These are phyloP conservation scores for Aspergillus flavus DNA, from an alignment of 2,329 filamentous ascomycete genomes.

Conservation along the genomic window DNA sequence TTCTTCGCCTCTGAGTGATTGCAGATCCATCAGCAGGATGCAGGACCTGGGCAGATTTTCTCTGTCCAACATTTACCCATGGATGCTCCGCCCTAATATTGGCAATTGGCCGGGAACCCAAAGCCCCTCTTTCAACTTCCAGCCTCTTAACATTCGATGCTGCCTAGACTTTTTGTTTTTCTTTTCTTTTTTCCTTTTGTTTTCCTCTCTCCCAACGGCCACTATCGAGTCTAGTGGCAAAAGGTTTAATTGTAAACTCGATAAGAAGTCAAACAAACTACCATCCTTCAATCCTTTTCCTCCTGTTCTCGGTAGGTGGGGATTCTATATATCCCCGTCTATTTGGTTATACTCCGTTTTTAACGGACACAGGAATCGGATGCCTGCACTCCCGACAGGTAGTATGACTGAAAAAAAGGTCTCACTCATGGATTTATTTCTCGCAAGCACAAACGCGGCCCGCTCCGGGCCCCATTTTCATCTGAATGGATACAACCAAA, in stretches of 20 bases:
- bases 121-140: not conserved
- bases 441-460: conserved; percentile 2
- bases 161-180: not conserved
- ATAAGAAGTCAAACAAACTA: not conserved
- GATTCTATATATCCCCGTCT: not conserved
- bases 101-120: not conserved
- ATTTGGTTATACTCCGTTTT: not conserved
- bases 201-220: not conserved
- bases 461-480: conserved; percentile 2
- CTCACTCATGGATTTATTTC: not conserved
- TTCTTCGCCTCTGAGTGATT: not conserved
- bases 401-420: not conserved
- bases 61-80: not conserved
- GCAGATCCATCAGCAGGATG: conserved; percentile 5
- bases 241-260: not conserved
- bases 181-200: not conserved
- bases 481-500: not conserved
- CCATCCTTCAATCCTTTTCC: not conserved
- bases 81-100: not conserved
- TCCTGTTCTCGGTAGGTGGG: not conserved
- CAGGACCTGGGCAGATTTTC: not conserved
- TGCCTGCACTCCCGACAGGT: not conserved
- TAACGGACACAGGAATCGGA: not conserved
- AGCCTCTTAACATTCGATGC: not conserved
- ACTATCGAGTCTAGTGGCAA: not conserved